Conservation (phyloP, 2,329 filamentous ascomycete genomes). For the Fusarium sp. region DNA sequence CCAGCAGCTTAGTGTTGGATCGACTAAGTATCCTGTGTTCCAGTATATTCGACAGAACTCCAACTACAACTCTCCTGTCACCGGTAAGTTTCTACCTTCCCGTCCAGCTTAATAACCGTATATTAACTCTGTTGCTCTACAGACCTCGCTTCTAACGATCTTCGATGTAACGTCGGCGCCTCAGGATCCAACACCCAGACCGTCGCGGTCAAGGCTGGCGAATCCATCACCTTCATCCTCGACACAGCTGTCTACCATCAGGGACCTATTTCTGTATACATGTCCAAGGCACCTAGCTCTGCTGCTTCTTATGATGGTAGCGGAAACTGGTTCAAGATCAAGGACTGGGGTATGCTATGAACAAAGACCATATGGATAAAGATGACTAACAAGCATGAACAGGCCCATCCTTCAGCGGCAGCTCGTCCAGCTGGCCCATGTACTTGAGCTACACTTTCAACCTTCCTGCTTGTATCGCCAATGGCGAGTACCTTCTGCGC, state of each 20-base stretch:
- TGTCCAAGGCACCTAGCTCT: conserved; percentile 9
- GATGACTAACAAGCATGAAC: rapidly evolving
- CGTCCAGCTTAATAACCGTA: too few relatives aligned
- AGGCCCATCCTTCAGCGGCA: background rate
- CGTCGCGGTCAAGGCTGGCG: conserved; percentile 3
- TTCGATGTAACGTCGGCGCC: conserved; percentile 15
- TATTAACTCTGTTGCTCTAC: too few relatives aligned
- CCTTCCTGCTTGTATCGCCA: conserved; percentile 4
- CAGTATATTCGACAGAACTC: conserved; percentile 22
- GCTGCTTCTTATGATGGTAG: conserved; percentile 1
- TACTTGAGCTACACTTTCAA: background rate
- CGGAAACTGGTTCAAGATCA: conserved; percentile 13
- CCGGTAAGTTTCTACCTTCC: background rate
- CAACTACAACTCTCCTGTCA: conserved; percentile 21
- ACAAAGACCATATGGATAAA: rapidly evolving
- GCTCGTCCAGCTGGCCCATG: background rate
- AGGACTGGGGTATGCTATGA: conserved; percentile 1
- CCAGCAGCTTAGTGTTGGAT: conserved; percentile 12
- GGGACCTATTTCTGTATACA: conserved; percentile 10
- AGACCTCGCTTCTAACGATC: conserved; percentile 4
- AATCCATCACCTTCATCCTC: conserved; percentile 12
- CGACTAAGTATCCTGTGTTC: background rate
- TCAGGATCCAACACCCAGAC: conserved; percentile 2
- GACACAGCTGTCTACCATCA: conserved; percentile 18
- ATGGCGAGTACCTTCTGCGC: conserved; percentile 9